Evolutionary conservation across 129 eudicot species (phyloP).

Genomic region (Logfia minima): DNA sequence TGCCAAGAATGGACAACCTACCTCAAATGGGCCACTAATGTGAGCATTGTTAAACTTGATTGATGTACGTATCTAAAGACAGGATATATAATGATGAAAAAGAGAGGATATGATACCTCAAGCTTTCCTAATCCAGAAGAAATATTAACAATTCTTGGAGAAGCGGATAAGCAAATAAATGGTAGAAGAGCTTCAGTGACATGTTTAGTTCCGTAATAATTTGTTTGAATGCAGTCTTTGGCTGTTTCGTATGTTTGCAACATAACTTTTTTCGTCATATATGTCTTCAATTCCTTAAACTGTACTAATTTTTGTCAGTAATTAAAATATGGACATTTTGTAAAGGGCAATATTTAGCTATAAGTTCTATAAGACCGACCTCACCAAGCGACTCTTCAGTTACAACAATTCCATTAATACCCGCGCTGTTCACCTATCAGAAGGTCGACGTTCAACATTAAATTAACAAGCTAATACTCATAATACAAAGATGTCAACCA

Average conservation of each 20-base stretch:
- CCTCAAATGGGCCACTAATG: not conserved
- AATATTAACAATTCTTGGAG: conserved; percentile 28
- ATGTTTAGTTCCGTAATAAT: conserved; percentile 30
- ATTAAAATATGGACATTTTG: not conserved
- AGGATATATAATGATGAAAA: not conserved
- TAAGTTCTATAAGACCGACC: not conserved
- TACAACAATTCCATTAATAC: conserved; percentile 26
- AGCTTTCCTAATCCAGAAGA: conserved; percentile 25
- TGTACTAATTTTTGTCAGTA: not conserved
- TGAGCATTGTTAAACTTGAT: not conserved
- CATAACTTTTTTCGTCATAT: conserved; percentile 25
- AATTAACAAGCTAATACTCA: not conserved
- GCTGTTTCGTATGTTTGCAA: conserved; percentile 33
- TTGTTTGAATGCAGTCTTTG: conserved; percentile 33
- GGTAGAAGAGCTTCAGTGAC: conserved; percentile 29
- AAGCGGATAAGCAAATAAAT: conserved; percentile 21
- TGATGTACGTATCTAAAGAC: not conserved
- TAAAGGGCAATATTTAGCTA: not conserved
- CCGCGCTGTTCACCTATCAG: conserved; percentile 30
- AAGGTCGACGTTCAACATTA: not conserved
- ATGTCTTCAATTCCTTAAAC: conserved; percentile 20
- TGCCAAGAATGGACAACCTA: no score
- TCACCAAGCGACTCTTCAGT: conserved; percentile 10
- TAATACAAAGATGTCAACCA: no score
- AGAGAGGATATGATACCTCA: conserved; percentile 10